Base-by-base conservation (phyloP, 768 basidiomycete genomes). In the Candolleomyces efflorescens region DNA sequence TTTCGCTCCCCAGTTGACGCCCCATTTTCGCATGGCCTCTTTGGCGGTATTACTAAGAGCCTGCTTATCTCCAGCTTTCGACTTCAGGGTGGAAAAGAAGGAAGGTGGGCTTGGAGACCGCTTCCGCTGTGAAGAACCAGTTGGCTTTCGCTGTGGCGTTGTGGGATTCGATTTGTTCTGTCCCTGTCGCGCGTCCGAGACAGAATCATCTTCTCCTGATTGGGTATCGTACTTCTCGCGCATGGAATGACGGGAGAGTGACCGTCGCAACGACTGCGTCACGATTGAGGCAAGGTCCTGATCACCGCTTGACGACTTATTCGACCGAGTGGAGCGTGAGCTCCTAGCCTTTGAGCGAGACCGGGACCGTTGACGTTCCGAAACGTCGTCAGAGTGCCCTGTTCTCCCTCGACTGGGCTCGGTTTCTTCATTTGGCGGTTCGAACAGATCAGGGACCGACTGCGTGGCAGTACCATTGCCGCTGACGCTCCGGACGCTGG, bases 21-120 rank as follows among this genome's bases (percentile, higher is more conserved):
- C 87, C 93, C 93, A 96, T 68, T 96, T 96, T 59, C 88, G 85
- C 79, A 97, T 87, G 9, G 90, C 82, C 66, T 97, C 95, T 68
- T 88, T 90, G 12, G 94, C 91, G 0, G 89, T 84, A 63, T 90
- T 87, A 61, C 85, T 87, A 45, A 95, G 74, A 6, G 90, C 90
- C 69, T 94, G 89, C 67, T 93, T 95, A 70, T 95, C 94, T 2
- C 75, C 76, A 0, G 86, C 83, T 44, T 87, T 87, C 5, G 90
- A 84, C 67, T 89, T 90, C 53, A 92, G 78, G 22, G 88, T 86
- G 17, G 89, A 83, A 48, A 96, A 81, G 74, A 97, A 89, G 17
- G 86, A 80, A 62, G 81, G 71, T 22, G 85, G 76, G 54, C 78
- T 80, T 1, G 78, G 69, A 3, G 81, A 69, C 37, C 72, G 72